Evolutionary conservation across 331 rosid genomes (phyloP).

Genomic region (Phaseolus coccineus): DNA sequence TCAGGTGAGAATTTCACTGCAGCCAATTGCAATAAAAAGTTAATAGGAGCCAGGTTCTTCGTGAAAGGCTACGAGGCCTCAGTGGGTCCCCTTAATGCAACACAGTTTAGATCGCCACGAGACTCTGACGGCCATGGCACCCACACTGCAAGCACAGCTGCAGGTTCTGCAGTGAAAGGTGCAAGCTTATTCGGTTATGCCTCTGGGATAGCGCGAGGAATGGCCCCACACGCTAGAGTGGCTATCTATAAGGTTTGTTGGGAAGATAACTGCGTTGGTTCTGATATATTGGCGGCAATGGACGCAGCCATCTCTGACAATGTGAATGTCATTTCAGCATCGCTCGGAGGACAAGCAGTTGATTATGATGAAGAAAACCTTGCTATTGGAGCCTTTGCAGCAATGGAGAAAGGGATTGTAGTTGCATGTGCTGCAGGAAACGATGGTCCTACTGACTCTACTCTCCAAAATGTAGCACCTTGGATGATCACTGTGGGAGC

Average conservation of each 20-base stretch:
- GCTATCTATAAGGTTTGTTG: slow-evolving; percentile 84
- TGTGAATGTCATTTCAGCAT: slow-evolving; percentile 71
- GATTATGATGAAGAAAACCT: slow-evolving; percentile 61
- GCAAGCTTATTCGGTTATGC: slow-evolving; percentile 72
- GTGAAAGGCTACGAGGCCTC: slow-evolving; percentile 59
- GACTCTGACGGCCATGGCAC: slow-evolving; percentile 87
- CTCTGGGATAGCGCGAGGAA: slow-evolving; percentile 78
- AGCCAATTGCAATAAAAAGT: slow-evolving; percentile 68
- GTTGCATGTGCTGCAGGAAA: slow-evolving; percentile 80
- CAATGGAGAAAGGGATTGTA: slow-evolving; percentile 82
- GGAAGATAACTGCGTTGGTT: slow-evolving; percentile 57
- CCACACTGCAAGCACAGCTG: slow-evolving; percentile 79
- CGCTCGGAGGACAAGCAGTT: slow-evolving; percentile 61
- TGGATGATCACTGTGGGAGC: slow-evolving; percentile 96
- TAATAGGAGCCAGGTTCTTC: slow-evolving; percentile 79
- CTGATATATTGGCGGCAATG: slow-evolving; percentile 73
- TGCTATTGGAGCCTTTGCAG: slow-evolving; percentile 75
- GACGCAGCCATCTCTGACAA: slow-evolving; percentile 79
- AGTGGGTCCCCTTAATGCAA: slow-evolving; percentile 50
- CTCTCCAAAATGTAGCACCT: slow-evolving; percentile 68
- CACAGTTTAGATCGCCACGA: slow-evolving; percentile 67
- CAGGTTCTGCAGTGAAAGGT: slow-evolving; percentile 63
- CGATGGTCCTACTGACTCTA: slow-evolving; percentile 55
- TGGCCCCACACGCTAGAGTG: slow-evolving; percentile 72
- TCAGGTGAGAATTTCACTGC: slow-evolving; percentile 64